Conservation (phyloP, 108 stramenopile species). For the Pseudonitzschia pungens region DNA sequence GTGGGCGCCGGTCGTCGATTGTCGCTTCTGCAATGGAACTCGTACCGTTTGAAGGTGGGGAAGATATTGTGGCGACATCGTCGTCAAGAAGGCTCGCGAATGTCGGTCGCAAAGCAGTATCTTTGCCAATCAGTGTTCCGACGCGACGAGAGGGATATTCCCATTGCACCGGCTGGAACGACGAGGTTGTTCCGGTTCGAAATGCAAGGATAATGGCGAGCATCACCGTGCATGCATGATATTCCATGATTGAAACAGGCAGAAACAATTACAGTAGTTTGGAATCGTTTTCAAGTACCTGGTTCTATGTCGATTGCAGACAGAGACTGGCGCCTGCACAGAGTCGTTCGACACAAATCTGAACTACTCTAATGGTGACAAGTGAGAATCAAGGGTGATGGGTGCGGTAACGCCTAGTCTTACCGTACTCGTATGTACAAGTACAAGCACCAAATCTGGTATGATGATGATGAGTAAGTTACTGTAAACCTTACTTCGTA, state of each 20-base stretch:
- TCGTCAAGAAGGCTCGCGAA: background rate
- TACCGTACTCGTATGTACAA: no score
- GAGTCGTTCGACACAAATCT: no score
- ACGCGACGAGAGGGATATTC: background rate
- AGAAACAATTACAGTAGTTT: no score
- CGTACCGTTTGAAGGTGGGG: background rate
- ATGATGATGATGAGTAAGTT: no score
- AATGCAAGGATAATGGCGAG: background rate
- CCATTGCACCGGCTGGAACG: background rate
- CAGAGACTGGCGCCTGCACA: no score
- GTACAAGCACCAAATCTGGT: no score
- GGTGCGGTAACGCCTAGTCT: no score
- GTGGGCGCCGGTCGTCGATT: slow-evolving; percentile 33
- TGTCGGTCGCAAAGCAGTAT: background rate
- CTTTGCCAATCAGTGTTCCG: background rate
- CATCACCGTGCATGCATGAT: background rate
- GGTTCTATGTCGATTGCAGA: no score
- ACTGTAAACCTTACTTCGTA: no score
- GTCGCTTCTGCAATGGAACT: background rate
- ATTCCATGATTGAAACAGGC: background rate
- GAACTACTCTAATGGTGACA: no score
- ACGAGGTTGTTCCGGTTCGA: background rate
- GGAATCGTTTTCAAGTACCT: no score
- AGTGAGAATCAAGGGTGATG: no score
- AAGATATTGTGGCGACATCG: background rate